These are phyloP conservation scores for Crithidia sp. DNA, from an alignment of 208 protist genomes.

Conservation along the genomic window DNA sequence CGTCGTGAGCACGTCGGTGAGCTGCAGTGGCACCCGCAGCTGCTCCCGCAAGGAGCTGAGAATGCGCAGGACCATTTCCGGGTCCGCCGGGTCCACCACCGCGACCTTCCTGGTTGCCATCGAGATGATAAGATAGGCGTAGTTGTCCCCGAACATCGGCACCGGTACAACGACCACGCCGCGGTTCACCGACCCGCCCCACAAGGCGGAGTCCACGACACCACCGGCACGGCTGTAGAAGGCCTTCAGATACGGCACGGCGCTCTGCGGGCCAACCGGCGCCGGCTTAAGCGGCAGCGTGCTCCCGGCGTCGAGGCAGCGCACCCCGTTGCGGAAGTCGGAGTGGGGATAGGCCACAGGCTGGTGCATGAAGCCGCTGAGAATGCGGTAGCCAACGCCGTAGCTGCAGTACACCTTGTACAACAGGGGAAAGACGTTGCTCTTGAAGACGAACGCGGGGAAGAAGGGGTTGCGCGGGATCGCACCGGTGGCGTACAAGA, in stretches of 20 bases:
- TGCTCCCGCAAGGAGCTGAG: conserved; percentile 40
- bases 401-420: conserved; percentile 81
- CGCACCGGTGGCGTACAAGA: conserved; percentile 46
- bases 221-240: conserved; percentile 27
- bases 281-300: conserved; percentile 18
- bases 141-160: conserved; percentile 90
- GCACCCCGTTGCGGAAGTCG: conserved; percentile 78
- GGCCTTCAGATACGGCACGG: conserved; percentile 8
- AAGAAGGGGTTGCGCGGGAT: conserved; percentile 68
- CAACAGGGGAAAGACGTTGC: conserved; percentile 69
- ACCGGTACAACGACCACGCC: conserved; percentile 72
- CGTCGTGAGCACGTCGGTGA: conserved; percentile 92
- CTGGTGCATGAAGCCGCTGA: conserved; percentile 63
- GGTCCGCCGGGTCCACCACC: conserved; percentile 84
- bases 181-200: not conserved
- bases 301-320: conserved; percentile 38
- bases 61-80: conserved; percentile 53
- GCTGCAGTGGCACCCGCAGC: conserved; percentile 40
- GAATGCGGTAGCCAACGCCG: conserved; percentile 56
- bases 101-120: conserved; percentile 55
- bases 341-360: conserved; percentile 70
- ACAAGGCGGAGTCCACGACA: conserved; percentile 23
- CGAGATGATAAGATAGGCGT: conserved; percentile 86
- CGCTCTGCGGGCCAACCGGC: not conserved
- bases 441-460: conserved; percentile 46